These are phyloP conservation scores for Plenodomus biglobosus DNA, from an alignment of 2,329 filamentous ascomycete genomes.

Conservation along the genomic window DNA sequence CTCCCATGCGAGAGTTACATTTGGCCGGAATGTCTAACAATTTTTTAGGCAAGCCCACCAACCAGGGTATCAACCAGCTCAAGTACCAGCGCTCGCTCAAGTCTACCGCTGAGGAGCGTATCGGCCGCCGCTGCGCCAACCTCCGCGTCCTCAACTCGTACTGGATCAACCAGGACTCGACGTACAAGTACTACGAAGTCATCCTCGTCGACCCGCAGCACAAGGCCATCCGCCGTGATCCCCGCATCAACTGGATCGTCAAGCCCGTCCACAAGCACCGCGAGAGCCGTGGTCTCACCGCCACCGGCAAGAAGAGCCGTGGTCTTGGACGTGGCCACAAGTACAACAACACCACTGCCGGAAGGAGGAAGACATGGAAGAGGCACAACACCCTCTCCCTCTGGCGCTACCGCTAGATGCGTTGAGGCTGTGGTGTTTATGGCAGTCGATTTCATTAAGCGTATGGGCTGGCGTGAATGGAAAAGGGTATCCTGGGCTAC, in stretches of 20 bases:
- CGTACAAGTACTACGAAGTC: slow-evolving; percentile 99
- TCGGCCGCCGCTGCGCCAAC: slow-evolving; percentile 98
- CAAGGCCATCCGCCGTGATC: slow-evolving; percentile 99
- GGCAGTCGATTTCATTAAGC: slow-evolving; percentile 36
- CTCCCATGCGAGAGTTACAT: slow-evolving; percentile 3
- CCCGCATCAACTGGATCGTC: slow-evolving; percentile 99
- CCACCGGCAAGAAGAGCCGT: slow-evolving; percentile 99
- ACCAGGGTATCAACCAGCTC: slow-evolving; percentile 99
- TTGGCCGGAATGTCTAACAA: slow-evolving; percentile 21
- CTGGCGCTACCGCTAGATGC: slow-evolving; percentile 88
- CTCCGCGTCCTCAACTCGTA: slow-evolving; percentile 99
- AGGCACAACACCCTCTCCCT: slow-evolving; percentile 98
- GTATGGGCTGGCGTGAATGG: slow-evolving; percentile 40
- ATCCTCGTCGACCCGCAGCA: slow-evolving; percentile 99
- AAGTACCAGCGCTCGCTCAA: slow-evolving; percentile 99
- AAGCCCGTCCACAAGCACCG: slow-evolving; percentile 99
- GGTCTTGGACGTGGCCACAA: slow-evolving; percentile 99
- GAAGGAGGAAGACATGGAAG: slow-evolving; percentile 99
- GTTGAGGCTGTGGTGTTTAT: slow-evolving; percentile 31
- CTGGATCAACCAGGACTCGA: slow-evolving; percentile 99
- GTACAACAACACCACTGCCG: slow-evolving; percentile 97
- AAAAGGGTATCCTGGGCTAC: slow-evolving; percentile 38
- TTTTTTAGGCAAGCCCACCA: slow-evolving; percentile 92
- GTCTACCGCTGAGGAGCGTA: slow-evolving; percentile 98
- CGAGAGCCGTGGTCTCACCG: slow-evolving; percentile 93